A percentile compares a stretch with the other conserved stretches of the same genome.
These are phyloP conservation scores for Candida tetrigidarum DNA, from an alignment of 1,139 yeast species.

Conservation along the genomic window DNA sequence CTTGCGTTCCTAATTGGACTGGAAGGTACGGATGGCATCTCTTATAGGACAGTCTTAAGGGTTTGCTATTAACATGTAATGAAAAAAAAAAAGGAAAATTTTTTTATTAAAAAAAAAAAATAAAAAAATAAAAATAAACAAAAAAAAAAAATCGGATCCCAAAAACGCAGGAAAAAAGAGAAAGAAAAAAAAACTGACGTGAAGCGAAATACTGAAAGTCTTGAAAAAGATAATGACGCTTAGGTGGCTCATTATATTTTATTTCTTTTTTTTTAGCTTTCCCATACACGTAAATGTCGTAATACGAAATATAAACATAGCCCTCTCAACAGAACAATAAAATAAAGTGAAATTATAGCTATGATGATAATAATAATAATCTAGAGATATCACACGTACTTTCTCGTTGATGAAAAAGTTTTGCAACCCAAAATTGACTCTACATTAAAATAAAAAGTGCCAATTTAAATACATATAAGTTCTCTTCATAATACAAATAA, in stretches of 20 bases:
- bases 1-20: conserved; percentile 5
- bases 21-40: conserved; percentile 5
- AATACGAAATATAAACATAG: not conserved
- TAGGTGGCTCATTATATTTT: not conserved
- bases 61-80: not conserved
- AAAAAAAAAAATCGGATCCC: not conserved
- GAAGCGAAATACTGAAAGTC: not conserved
- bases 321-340: not conserved
- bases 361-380: too few species aligned
- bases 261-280: not conserved
- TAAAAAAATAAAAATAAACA: not conserved
- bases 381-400: not conserved
- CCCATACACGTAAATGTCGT: conserved; percentile 1
- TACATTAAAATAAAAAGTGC: not conserved
- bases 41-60: not conserved
- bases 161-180: too few species aligned
- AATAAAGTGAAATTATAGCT: not conserved
- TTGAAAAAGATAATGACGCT: not conserved
- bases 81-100: not conserved
- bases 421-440: not conserved
- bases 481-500: conserved; percentile 3
- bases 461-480: too few species aligned
- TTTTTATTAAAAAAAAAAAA: not conserved
- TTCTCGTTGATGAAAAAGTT: too few species aligned
- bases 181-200: not conserved